Percentiles rank a stretch among this genome's conserved stretches.
Conservation (phyloP, 257 asterid genomes). For the Forsythia viridissima region DNA sequence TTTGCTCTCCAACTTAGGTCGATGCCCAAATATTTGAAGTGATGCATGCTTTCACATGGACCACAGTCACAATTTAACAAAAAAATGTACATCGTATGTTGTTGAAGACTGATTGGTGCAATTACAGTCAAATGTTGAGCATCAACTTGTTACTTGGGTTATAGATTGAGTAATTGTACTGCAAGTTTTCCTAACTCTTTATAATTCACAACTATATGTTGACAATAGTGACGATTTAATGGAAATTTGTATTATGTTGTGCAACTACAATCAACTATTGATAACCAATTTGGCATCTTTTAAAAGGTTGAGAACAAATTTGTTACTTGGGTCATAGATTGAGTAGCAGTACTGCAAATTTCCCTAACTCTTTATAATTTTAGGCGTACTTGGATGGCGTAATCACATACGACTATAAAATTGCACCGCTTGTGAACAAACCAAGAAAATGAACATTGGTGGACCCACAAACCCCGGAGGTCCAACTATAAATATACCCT, state of each 20-base stretch:
- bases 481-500: background rate
- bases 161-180: background rate
- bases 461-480: background rate
- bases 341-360: background rate
- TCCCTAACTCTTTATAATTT: background rate
- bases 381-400: background rate
- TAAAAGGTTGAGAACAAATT: background rate
- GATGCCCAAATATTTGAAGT: background rate
- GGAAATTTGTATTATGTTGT: no score
- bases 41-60: background rate
- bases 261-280: no score
- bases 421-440: background rate
- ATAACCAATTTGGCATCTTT: background rate
- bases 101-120: background rate
- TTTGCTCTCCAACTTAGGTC: background rate
- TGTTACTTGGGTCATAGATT: background rate
- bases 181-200: background rate
- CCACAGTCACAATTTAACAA: background rate
- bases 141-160: background rate
- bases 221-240: no score
- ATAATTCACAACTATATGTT: background rate
- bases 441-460: background rate
- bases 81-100: background rate
- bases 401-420: background rate
- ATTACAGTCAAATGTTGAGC: background rate